Percentiles rank a stretch among this genome's conserved stretches.
Conservation (phyloP, 495 filamentous ascomycete genomes). For the Penicillium coffeae region DNA sequence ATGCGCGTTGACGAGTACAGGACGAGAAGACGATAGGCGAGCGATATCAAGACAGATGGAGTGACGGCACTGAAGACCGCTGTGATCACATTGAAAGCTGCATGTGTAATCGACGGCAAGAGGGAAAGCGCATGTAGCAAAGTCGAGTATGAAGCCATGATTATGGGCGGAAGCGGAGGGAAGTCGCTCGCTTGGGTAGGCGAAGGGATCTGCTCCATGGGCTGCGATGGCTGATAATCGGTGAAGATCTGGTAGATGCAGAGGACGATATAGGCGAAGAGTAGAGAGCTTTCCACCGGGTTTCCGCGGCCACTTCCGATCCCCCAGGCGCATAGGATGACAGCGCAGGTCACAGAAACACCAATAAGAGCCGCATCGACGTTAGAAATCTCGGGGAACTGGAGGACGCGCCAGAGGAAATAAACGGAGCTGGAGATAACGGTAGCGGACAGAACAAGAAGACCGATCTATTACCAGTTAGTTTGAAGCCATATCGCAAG, state of each 20-base stretch:
- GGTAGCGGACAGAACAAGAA: constrained; percentile 82
- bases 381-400: constrained; percentile 89
- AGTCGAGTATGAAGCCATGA: constrained; percentile 98
- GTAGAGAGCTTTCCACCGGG: constrained; percentile 88
- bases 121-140: constrained; percentile 77
- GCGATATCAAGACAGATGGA: constrained; percentile 87
- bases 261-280: constrained; percentile 95
- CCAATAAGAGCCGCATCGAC: constrained; percentile 93
- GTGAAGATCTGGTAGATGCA: constrained; percentile 99
- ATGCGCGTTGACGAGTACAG: constrained; percentile 95
- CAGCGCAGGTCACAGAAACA: constrained; percentile 81
- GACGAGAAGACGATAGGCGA: constrained; percentile 87
- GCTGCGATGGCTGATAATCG: constrained; percentile 80
- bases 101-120: constrained; percentile 77
- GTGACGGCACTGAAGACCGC: constrained; percentile 91
- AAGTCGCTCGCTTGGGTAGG: constrained; percentile 69
- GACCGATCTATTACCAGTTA: constrained; percentile 62
- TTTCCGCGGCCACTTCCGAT: constrained; percentile 94
- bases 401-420: constrained; percentile 91
- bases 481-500: constrained; percentile 8
- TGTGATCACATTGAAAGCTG: constrained; percentile 79
- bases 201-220: constrained; percentile 50
- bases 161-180: constrained; percentile 88
- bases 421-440: constrained; percentile 92
- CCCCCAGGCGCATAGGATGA: constrained; percentile 90